Base-by-base conservation (phyloP, 345 rosid genomes). In the Populus deltoides region DNA sequence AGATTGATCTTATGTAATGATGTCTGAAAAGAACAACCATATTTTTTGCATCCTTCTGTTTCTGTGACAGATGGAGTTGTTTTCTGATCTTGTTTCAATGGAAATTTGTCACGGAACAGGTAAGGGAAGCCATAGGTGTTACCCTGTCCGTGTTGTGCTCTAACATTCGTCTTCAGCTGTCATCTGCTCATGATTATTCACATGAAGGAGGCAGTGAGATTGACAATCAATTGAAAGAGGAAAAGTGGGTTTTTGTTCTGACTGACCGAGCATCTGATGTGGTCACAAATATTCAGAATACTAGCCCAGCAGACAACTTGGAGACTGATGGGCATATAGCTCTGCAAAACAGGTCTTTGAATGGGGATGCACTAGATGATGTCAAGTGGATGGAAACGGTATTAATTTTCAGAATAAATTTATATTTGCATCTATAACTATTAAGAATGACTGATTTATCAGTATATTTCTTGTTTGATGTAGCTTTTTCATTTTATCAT, bases 381-480 rank as follows among this genome's bases (percentile, higher is more conserved):
- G 90, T 91, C 79, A 93, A 92, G 86, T 96, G 99, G 99, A 96
- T 96, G 97, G 99, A 96, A 83, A 90, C 98, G 93, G 99, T 96
- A 93, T 75, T 78, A 61, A 80, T 72, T 11, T 62, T 35, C 71
- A 70, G 38, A 68, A 3, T 39, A 72, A 47, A 59, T 78, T 72
- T 51, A 43, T 15, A 39, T 49, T 38, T 62, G 24, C 35, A 29
- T 69, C 61, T 74, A 29, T 70, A 68, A 29, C 41, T 66, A 12
- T 81, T 68, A 74, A 4, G 31, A 75, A 8, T 43, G 22, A 33
- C 55, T 79, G 38, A 59, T 66, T 73, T 62, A 79, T 72, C 22
- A 8, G 66, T 76, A 55, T n/a, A 24, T 61, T 67, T 75, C 41
- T 55, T 78, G 38, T 77, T 66, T 75, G 68, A 8, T 75, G 80